phyloP scores from a whole-genome alignment of 306 rosid genomes.

The Arachis stenosperma region DNA sequence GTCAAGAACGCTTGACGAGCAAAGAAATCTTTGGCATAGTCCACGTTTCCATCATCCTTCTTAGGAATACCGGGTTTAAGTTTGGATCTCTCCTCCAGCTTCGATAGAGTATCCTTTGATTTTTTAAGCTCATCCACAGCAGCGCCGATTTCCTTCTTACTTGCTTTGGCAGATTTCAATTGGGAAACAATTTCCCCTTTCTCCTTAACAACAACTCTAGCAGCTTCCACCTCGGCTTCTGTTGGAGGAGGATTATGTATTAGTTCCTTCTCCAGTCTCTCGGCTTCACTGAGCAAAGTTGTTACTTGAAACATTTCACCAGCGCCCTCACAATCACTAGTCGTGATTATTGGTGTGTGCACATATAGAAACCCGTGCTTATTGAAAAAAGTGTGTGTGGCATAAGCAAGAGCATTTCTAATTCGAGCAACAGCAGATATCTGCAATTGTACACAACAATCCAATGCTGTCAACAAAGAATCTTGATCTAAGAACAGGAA shows the following conservation, averaged over 20 bases:
- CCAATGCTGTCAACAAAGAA: not conserved
- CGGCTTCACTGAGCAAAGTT: slow-evolving; percentile 79
- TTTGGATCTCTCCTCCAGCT: slow-evolving; percentile 81
- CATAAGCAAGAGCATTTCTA: slow-evolving; percentile 83
- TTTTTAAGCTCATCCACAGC: slow-evolving; percentile 75
- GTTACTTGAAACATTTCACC: slow-evolving; percentile 99
- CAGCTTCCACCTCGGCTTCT: slow-evolving; percentile 74
- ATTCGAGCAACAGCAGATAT: slow-evolving; percentile 89
- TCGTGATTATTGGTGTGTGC: slow-evolving; percentile 92
- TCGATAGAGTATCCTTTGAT: slow-evolving; percentile 67
- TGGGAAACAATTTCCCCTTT: slow-evolving; percentile 76
- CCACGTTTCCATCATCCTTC: slow-evolving; percentile 91
- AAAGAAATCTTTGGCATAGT: slow-evolving; percentile 81
- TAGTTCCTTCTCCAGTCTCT: slow-evolving; percentile 84
- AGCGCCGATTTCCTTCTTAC: slow-evolving; percentile 63
- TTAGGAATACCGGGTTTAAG: slow-evolving; percentile 81
- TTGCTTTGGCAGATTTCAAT: slow-evolving; percentile 73
- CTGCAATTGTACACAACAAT: slow-evolving; percentile 44
- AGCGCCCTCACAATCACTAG: slow-evolving; percentile 99
- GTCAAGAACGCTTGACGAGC: slow-evolving; percentile 97
- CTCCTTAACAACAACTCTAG: slow-evolving; percentile 61
- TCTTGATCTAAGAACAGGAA: no score
- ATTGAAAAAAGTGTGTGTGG: slow-evolving; percentile 81
- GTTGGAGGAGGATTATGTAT: slow-evolving; percentile 81
- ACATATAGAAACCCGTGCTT: slow-evolving; percentile 84